Conservation (phyloP, 169 alveolate genomes). For the Plasmodium gaboni region DNA sequence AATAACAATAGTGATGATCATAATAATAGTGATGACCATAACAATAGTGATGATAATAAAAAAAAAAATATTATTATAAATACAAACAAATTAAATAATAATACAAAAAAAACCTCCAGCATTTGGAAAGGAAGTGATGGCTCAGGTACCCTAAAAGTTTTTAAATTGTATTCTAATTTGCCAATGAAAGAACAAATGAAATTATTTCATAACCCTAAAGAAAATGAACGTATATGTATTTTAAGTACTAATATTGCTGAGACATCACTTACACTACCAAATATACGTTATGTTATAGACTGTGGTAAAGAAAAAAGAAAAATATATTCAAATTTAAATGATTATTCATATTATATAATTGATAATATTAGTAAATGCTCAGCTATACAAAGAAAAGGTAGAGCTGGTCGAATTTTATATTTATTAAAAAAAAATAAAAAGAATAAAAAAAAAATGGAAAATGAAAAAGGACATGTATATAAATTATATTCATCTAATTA, state of each 20-base stretch:
- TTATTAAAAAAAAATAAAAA: slow-evolving; percentile 74
- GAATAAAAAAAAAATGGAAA: slow-evolving; percentile 68
- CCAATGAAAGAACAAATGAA: slow-evolving; percentile 80
- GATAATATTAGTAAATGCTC: slow-evolving; percentile 94
- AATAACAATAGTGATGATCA: slow-evolving; percentile 31
- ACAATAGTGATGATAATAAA: background rate
- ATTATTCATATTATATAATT: slow-evolving; percentile 91
- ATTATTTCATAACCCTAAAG: slow-evolving; percentile 90
- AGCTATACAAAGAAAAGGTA: slow-evolving; percentile 97
- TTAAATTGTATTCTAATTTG: slow-evolving; percentile 91
- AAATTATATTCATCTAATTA: slow-evolving; percentile 75
- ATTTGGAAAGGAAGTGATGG: slow-evolving; percentile 86
- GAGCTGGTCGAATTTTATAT: slow-evolving; percentile 96
- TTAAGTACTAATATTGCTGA: slow-evolving; percentile 99
- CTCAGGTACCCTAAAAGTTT: slow-evolving; percentile 81
- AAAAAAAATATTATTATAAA: slow-evolving; percentile 4
- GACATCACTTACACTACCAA: slow-evolving; percentile 99
- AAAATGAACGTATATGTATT: slow-evolving; percentile 94
- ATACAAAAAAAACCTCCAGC: slow-evolving; percentile 61
- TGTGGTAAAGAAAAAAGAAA: slow-evolving; percentile 97
- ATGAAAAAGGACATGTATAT: slow-evolving; percentile 76
- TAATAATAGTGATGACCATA: background rate
- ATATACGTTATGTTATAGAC: slow-evolving; percentile 96
- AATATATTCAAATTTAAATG: slow-evolving; percentile 87
- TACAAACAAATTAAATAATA: slow-evolving; percentile 36